phyloP scores from a whole-genome alignment of 1,139 yeast species.

The Candida sanyaensis region DNA sequence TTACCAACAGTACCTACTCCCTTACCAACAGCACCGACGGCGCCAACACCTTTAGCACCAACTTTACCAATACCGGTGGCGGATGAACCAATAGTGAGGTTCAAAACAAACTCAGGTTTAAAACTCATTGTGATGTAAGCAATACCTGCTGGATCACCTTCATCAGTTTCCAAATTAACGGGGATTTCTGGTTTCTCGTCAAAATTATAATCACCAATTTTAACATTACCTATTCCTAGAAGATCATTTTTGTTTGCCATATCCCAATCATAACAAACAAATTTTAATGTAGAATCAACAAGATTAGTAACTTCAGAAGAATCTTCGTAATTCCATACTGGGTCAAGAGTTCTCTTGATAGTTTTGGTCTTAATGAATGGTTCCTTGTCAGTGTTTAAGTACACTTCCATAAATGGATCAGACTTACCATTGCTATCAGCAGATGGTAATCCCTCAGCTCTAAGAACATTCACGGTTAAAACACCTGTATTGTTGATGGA shows the following conservation, averaged over 20 bases:
- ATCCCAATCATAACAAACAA: constrained; percentile 86
- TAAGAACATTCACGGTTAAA: constrained; percentile 58
- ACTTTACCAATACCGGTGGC: constrained; percentile 42
- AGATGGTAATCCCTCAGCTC: constrained; percentile 72
- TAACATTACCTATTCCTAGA: constrained; percentile 67
- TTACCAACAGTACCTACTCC: constrained; percentile 48
- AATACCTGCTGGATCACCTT: constrained; percentile 63
- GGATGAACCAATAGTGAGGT: constrained; percentile 40
- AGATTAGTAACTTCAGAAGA: constrained; percentile 58
- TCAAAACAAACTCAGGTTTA: constrained; percentile 67
- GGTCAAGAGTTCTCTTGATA: constrained; percentile 82
- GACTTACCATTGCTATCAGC: constrained; percentile 91
- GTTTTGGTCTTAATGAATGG: constrained; percentile 72
- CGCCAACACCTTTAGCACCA: constrained; percentile 47
- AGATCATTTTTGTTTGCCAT: constrained; percentile 84
- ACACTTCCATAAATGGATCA: constrained; percentile 82
- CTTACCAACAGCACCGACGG: constrained; percentile 43
- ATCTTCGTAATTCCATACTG: constrained; percentile 76
- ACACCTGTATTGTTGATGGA: constrained; percentile 75
- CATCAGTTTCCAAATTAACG: constrained; percentile 56
- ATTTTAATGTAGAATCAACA: constrained; percentile 57
- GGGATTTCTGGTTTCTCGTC: constrained; percentile 50
- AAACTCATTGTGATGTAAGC: constrained; percentile 61
- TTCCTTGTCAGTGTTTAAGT: constrained; percentile 61
- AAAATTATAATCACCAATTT: constrained; percentile 62